A percentile compares a stretch with the other conserved stretches of the same genome.
Evolutionary conservation across 768 basidiomycete species (phyloP).

Genomic region (Suillus cothurnatus): DNA sequence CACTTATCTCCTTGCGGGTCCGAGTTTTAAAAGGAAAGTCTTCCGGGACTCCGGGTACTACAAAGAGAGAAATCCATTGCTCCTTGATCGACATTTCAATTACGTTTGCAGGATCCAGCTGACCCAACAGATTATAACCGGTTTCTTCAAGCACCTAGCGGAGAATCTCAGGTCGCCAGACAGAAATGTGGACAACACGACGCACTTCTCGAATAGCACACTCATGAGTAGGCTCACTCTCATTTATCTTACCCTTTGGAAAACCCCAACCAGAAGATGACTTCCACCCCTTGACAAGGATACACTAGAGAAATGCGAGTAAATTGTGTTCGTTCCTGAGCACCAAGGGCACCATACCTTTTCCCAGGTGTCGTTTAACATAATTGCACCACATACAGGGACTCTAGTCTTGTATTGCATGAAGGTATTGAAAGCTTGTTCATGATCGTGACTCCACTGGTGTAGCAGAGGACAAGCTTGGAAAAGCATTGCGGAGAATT

Average conservation of each 20-base stretch:
- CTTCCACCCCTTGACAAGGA: slow-evolving; percentile 99
- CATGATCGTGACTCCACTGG: slow-evolving; percentile 83
- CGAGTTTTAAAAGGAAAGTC: slow-evolving; percentile 88
- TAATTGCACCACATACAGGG: slow-evolving; percentile 96
- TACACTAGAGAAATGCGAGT: slow-evolving; percentile 55
- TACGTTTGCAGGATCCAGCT: slow-evolving; percentile 65
- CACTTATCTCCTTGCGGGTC: slow-evolving; percentile 98
- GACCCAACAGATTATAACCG: slow-evolving; percentile 82
- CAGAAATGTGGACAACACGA: not conserved
- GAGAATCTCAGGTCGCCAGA: slow-evolving; percentile 16
- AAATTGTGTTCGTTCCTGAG: slow-evolving; percentile 13
- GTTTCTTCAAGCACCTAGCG: slow-evolving; percentile 95
- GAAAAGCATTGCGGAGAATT: slow-evolving; percentile 92
- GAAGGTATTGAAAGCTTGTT: slow-evolving; percentile 84
- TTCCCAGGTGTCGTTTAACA: slow-evolving; percentile 90
- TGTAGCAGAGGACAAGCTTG: slow-evolving; percentile 80
- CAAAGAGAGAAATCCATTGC: slow-evolving; percentile 88
- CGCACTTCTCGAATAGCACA: slow-evolving; percentile 93
- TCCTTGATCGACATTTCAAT: slow-evolving; percentile 88
- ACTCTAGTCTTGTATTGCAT: slow-evolving; percentile 97
- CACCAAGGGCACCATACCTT: slow-evolving; percentile 60
- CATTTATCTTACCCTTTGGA: slow-evolving; percentile 99
- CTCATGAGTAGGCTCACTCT: slow-evolving; percentile 77
- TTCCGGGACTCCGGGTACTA: slow-evolving; percentile 88
- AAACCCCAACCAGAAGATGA: slow-evolving; percentile 98